Percentiles rank a stretch among this genome's conserved stretches.
Conservation (phyloP, 352 stramenopile genomes). For the Globisporangium barbulae region DNA sequence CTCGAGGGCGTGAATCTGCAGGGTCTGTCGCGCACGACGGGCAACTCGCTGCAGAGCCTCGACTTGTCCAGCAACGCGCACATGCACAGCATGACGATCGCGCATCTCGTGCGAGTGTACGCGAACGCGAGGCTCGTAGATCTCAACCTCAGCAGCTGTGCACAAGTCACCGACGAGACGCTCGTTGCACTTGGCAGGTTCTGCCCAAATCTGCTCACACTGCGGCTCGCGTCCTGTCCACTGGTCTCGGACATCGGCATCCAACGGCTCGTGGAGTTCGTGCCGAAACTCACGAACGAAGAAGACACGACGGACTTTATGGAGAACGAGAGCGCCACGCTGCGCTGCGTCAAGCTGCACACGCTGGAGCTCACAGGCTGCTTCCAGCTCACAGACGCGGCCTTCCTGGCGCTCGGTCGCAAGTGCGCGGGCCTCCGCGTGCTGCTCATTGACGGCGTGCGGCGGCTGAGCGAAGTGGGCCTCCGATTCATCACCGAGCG, state of each 20-base stretch:
- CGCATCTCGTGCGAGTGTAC: constrained; percentile 39
- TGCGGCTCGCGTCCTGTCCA: constrained; percentile 55
- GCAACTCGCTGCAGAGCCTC: constrained; percentile 27
- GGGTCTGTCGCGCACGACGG: constrained; percentile 32
- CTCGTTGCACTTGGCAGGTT: constrained; percentile 42
- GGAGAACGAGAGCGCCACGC: constrained; percentile 17
- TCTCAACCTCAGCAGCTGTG: constrained; percentile 55
- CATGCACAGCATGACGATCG: constrained; percentile 42
- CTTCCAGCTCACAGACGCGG: constrained; percentile 55
- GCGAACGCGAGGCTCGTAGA: constrained; percentile 27
- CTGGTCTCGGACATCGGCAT: constrained; percentile 53
- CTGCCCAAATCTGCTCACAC: constrained; percentile 31
- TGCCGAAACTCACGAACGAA: constrained; percentile 21
- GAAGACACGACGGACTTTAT: constrained; percentile 28
- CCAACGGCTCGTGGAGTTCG: constrained; percentile 37
- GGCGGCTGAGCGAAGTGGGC: constrained; percentile 32
- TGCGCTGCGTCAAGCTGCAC: constrained; percentile 39
- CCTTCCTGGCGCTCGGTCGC: constrained; percentile 31
- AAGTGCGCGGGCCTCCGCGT: constrained; percentile 36
- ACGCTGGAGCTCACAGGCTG: constrained; percentile 64
- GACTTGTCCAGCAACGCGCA: constrained; percentile 29
- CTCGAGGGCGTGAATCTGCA: constrained; percentile 61
- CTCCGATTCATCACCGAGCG: constrained; percentile 27
- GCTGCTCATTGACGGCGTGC: constrained; percentile 60
- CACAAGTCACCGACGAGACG: constrained; percentile 50